Conservation (phyloP, 225 moss, liverwort and hornwort species). For the Climacium dendroides region DNA sequence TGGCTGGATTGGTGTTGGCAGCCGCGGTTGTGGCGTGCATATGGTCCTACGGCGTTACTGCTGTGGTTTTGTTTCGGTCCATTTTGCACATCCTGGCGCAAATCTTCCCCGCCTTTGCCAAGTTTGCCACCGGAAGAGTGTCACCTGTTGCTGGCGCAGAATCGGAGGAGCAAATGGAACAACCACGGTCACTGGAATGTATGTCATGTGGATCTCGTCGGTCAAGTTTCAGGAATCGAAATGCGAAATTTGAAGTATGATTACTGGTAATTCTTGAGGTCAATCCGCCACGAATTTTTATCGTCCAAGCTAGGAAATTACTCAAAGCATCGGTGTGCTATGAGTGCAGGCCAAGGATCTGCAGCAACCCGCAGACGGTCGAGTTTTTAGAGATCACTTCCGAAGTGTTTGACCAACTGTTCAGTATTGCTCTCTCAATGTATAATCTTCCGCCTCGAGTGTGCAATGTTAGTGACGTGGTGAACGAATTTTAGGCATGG, state of each 20-base stretch:
- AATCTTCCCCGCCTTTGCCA: neutral
- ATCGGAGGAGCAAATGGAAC: neutral
- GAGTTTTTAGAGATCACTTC: neutral
- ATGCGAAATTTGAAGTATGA: neutral
- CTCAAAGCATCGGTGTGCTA: neutral
- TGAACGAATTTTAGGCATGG: neutral
- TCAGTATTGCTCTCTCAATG: neutral
- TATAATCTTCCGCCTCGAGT: neutral
- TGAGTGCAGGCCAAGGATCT: neutral
- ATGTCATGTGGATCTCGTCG: neutral
- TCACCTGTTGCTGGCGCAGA: neutral
- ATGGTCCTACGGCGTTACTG: constrained; percentile 11
- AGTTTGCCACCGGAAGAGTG: neutral
- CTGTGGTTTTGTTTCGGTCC: constrained; percentile 5
- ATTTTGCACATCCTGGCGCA: constrained; percentile 4
- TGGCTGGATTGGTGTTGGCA: constrained; percentile 22
- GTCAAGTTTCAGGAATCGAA: neutral
- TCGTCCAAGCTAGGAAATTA: neutral
- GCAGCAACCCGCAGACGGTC: neutral
- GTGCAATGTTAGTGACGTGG: neutral
- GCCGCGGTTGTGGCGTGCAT: constrained; percentile 24
- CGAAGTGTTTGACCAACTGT: neutral
- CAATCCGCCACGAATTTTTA: neutral
- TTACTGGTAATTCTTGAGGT: neutral
- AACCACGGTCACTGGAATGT: neutral